A percentile compares a stretch with the other conserved stretches of the same genome.
Evolutionary conservation across 1,139 yeast genomes (phyloP).

Genomic region (Petasospora fabianii): DNA sequence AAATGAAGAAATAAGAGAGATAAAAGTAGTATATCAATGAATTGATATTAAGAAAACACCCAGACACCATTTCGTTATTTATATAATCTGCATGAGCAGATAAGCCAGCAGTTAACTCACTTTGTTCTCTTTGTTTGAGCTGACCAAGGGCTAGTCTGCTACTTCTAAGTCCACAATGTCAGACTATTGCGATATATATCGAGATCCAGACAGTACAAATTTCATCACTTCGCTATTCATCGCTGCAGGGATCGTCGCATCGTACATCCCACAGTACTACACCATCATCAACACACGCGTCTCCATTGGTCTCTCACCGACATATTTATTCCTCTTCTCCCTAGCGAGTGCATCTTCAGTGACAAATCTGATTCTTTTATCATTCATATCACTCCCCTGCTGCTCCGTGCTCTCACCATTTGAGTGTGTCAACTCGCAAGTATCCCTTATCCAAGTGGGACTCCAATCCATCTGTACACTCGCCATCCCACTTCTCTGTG

Average conservation of each 20-base stretch:
- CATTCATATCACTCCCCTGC: constrained; percentile 52
- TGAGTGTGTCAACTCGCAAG: constrained; percentile 66
- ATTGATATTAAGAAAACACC: too few relatives aligned
- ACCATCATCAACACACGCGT: constrained; percentile 56
- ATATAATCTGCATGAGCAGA: too few relatives aligned
- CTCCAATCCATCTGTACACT: constrained; percentile 65
- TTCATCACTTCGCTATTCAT: constrained; percentile 19
- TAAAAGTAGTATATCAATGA: too few relatives aligned
- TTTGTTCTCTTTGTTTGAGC: neutral
- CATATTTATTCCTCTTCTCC: constrained; percentile 69
- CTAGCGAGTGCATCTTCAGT: constrained; percentile 68
- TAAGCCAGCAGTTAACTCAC: too few relatives aligned
- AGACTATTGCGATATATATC: constrained; percentile 18
- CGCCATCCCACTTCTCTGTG: constrained; percentile 53
- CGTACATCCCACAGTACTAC: constrained; percentile 75
- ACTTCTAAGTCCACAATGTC: neutral
- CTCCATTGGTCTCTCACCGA: constrained; percentile 78
- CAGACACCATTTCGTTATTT: neutral
- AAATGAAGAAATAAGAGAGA: too few relatives aligned
- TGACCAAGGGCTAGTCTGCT: neutral
- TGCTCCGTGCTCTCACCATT: constrained; percentile 45
- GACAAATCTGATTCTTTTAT: constrained; percentile 62
- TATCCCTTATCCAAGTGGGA: constrained; percentile 68
- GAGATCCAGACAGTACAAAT: constrained; percentile 18
- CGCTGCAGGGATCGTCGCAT: constrained; percentile 63